phyloP scores from a whole-genome alignment of 2,329 filamentous ascomycete genomes.

The Endocalyx cinctus region DNA sequence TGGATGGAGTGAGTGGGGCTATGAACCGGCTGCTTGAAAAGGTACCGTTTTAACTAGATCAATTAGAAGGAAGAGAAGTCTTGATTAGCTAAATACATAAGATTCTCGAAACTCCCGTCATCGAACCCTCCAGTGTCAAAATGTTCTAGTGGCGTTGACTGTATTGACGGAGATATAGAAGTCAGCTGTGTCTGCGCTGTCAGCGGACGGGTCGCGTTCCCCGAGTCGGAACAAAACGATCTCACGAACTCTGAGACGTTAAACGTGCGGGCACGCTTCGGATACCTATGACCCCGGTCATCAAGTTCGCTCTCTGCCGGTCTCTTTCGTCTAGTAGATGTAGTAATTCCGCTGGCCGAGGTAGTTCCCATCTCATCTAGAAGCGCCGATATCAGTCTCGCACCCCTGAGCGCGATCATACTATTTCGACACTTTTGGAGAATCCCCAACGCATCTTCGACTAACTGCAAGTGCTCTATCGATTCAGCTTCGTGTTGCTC shows the following conservation, averaged over 20 bases:
- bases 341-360: background rate
- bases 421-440: no score
- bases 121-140: constrained; percentile 10
- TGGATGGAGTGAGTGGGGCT: constrained; percentile 3
- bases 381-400: no score
- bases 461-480: no score
- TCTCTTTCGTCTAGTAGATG: background rate
- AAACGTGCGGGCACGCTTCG: constrained; percentile 12
- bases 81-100: constrained; percentile 18
- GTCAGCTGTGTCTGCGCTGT: constrained; percentile 8
- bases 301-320: constrained; percentile 7
- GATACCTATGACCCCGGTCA: constrained; percentile 1
- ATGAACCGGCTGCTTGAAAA: constrained; percentile 3
- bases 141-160: constrained; percentile 12
- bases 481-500: no score
- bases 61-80: constrained; percentile 13
- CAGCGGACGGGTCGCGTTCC: constrained; percentile 8
- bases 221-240: constrained; percentile 18
- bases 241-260: constrained; percentile 24
- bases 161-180: no score
- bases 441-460: no score
- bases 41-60: background rate
- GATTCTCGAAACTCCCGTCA: constrained; percentile 15
- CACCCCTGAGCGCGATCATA: no score
- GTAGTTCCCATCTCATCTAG: constrained; percentile 18